Evolutionary conservation across 2,329 filamentous ascomycete genomes (phyloP), one percentile per base, ranked within the genome.

Genomic region (Alternaria sp.): DNA sequence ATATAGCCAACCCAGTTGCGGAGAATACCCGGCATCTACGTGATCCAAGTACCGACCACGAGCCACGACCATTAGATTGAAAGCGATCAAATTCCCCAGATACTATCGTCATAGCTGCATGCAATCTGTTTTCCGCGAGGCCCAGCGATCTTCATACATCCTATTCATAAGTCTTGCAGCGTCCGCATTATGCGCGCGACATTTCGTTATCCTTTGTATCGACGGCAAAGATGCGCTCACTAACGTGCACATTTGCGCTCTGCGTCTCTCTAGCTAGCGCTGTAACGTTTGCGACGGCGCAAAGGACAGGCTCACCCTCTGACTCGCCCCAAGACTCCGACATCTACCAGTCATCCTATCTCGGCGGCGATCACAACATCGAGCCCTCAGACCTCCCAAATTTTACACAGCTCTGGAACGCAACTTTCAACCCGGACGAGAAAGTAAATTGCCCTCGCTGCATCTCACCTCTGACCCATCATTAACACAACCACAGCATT

Each of bases 401-500:
- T 23, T 81, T 83, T 67, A 80, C 80, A 30, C 76, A 76, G 23
- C 69, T 82, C 5, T 82, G 79, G 79, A 77, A 77, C 54, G 67
- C 74, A 4, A 64, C 71, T 1, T 80, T 78, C 65, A 71, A 76
- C 26, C 40, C 61, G 2, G 64, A 77, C 73, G 82, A 78, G 74
- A 77, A 69, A 59, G 71, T 70, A 57, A 36, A 17, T 40, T 19
- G 11, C 12, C n/a, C 3, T n/a, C 25, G n/a, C 60, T 32, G n/a
- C 10, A 5, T 7, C 10, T 9, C n/a, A 6, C 28, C 8, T 13
- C 8, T n/a, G 5, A 7, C n/a, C 45, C 36, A 7, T n/a, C 52
- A 4, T 32, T 46, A 6, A 52, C 15, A 52, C 8, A 9, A 12
- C 6, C 17, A 36, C 69, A 68, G 64, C 83, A 86, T 79, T 81